A percentile compares a stretch with the other conserved stretches of the same genome.
These are phyloP conservation scores for Auricularia sp. DNA, from an alignment of 768 basidiomycete genomes.

Conservation along the genomic window DNA sequence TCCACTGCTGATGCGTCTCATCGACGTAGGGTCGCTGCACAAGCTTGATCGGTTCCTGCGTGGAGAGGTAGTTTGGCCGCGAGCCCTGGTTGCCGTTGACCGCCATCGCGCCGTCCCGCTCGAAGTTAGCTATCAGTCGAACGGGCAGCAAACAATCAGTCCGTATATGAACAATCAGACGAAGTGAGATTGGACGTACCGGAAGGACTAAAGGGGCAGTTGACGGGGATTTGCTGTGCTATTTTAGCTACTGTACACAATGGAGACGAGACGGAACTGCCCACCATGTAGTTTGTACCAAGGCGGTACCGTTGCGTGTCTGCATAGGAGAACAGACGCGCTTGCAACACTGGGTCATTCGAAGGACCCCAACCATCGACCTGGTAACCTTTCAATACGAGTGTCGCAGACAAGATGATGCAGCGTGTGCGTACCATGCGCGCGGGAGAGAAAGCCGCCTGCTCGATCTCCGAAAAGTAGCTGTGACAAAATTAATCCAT, in stretches of 20 bases:
- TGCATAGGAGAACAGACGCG: conserved; percentile 90
- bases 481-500: conserved; percentile 9
- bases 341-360: conserved; percentile 87
- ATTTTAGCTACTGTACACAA: neutral
- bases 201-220: conserved; percentile 28
- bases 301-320: conserved; percentile 83
- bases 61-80: conserved; percentile 30
- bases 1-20: conserved; percentile 32
- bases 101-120: conserved; percentile 29
- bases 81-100: conserved; percentile 23
- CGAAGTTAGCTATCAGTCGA: conserved; percentile 23
- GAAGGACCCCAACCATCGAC: conserved; percentile 53
- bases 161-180: neutral
- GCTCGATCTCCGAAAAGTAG: conserved; percentile 30
- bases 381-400: neutral
- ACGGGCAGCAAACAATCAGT: too few species aligned
- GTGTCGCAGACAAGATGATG: neutral
- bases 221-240: conserved; percentile 15
- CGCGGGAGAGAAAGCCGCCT: conserved; percentile 78
- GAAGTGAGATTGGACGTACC: conserved; percentile 16
- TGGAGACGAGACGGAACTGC: neutral
- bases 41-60: conserved; percentile 24
- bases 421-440: conserved; percentile 59
- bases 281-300: conserved; percentile 53
- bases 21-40: conserved; percentile 25